phyloP scores from a whole-genome alignment of 2,329 filamentous ascomycete species.

The Xylariaceae sp. region DNA sequence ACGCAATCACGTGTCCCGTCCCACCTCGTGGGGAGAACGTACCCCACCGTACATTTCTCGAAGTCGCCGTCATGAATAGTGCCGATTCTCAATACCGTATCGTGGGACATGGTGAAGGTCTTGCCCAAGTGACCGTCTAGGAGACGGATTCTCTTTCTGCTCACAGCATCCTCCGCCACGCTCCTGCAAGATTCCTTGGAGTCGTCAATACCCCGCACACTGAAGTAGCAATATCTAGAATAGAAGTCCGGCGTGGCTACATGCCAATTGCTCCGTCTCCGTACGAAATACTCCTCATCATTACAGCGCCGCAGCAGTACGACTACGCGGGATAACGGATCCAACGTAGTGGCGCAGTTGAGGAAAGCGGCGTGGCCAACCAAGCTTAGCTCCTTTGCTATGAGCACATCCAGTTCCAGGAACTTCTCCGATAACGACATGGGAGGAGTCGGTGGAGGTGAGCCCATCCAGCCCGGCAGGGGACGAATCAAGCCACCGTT shows the following conservation, averaged over 20 bases:
- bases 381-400: no score
- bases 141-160: no score
- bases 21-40: not conserved
- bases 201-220: no score
- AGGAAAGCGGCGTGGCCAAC: not conserved
- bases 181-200: no score
- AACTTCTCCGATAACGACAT: no score
- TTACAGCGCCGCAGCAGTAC: not conserved
- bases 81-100: not conserved
- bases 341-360: not conserved
- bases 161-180: no score
- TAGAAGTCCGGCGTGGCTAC: not conserved
- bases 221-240: no score
- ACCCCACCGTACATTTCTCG: not conserved
- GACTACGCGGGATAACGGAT: not conserved
- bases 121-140: no score
- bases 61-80: not conserved
- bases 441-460: no score
- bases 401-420: no score
- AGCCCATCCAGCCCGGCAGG: no score
- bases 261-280: not conserved
- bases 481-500: not conserved
- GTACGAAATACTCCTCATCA: not conserved
- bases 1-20: not conserved
- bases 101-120: not conserved